Conservation (phyloP, 768 basidiomycete species). For the Trametes meyenii region DNA sequence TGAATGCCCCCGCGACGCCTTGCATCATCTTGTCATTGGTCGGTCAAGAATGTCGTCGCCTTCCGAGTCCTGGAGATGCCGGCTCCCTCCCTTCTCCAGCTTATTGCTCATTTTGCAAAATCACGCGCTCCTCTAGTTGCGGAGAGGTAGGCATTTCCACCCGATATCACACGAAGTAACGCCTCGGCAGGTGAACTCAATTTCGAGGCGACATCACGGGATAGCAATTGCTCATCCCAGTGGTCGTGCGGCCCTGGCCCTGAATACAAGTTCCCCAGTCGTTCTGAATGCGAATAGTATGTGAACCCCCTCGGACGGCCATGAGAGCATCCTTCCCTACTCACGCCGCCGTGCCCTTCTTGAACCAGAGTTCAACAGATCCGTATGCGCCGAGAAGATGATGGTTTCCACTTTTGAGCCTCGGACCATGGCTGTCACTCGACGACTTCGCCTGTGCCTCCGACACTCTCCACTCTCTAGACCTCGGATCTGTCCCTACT, state of each 20-base stretch:
- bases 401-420: neutral
- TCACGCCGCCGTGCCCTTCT: constrained; percentile 11
- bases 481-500: neutral
- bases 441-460: neutral
- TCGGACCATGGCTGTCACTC: neutral
- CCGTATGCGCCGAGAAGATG: neutral
- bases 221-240: neutral
- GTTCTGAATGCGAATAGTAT: neutral
- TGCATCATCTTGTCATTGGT: constrained; percentile 4
- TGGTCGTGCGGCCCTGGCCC: neutral
- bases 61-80: constrained; percentile 2
- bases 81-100: neutral
- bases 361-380: neutral
- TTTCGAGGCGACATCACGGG: constrained; percentile 1
- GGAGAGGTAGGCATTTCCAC: neutral
- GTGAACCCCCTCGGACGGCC: neutral
- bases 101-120: neutral
- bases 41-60: neutral
- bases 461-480: neutral
- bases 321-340: neutral
- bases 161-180: neutral
- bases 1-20: constrained; percentile 17
- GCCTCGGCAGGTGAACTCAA: constrained; percentile 1
- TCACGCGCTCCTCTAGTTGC: neutral
- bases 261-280: neutral